A percentile compares a stretch with the other conserved stretches of the same genome.
Conservation (phyloP, 176 grass and related monocot genomes). For the Avena sativa region DNA sequence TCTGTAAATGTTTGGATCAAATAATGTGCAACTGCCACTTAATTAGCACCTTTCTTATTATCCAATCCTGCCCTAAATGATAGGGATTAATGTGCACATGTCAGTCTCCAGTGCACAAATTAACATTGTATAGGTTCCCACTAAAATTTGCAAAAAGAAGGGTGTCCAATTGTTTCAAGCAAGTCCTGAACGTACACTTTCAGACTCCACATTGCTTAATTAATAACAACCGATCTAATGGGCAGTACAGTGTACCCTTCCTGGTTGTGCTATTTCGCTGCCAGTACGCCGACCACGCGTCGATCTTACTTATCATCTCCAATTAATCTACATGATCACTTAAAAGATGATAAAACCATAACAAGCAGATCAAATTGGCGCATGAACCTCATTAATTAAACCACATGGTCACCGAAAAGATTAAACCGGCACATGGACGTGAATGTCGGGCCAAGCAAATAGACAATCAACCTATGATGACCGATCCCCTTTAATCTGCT, state of each 20-base stretch:
- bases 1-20: not conserved
- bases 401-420: not conserved
- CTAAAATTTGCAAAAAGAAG: not conserved
- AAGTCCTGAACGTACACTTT: not conserved
- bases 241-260: not conserved
- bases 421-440: no score
- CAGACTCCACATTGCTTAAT: not conserved
- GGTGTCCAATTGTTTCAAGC: not conserved
- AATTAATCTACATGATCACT: no score
- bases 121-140: not conserved
- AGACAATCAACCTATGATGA: no score
- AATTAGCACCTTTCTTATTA: not conserved
- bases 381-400: not conserved
- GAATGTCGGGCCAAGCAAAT: no score
- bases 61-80: not conserved
- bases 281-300: conserved; percentile 18
- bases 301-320: no score
- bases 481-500: not conserved
- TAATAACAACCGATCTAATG: not conserved
- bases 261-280: not conserved
- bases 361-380: not conserved
- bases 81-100: not conserved
- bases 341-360: no score
- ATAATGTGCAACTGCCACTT: not conserved
- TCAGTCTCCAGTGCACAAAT: not conserved